These are phyloP conservation scores for Puccinia novopanici DNA, from an alignment of 1,284 basidiomycete genomes.

Conservation along the genomic window DNA sequence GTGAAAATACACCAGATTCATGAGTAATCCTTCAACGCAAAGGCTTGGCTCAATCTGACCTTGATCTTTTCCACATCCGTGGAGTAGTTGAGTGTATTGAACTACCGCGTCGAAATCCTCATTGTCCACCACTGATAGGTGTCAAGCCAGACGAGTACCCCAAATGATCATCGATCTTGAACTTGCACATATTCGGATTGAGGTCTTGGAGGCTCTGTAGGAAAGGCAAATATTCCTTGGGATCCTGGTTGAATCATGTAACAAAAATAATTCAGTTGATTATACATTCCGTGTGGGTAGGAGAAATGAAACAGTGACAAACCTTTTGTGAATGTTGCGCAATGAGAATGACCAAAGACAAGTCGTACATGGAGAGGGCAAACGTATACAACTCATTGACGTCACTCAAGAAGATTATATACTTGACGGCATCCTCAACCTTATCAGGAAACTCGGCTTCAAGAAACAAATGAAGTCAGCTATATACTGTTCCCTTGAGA, in stretches of 20 bases:
- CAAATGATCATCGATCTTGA: constrained; percentile 93
- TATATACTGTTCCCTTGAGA: constrained; percentile 69
- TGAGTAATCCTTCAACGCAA: neutral
- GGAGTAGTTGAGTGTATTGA: constrained; percentile 72
- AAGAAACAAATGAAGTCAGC: too few species aligned
- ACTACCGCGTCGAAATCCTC: constrained; percentile 81
- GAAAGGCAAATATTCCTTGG: too few species aligned
- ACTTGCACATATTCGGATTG: constrained; percentile 79
- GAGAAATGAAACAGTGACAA: constrained; percentile 45
- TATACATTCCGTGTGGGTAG: too few species aligned
- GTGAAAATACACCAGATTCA: constrained; percentile 5
- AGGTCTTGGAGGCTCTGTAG: too few species aligned
- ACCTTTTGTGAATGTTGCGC: constrained; percentile 97
- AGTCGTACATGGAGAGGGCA: too few species aligned
- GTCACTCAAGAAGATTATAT: constrained; percentile 96
- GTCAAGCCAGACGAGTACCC: constrained; percentile 74
- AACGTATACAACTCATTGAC: constrained; percentile 86
- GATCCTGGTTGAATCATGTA: constrained; percentile 71
- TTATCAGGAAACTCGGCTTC: too few species aligned
- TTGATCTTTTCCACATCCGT: constrained; percentile 66
- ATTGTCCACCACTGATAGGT: constrained; percentile 72
- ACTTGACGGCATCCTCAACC: constrained; percentile 94
- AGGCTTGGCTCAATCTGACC: constrained; percentile 60
- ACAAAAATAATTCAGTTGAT: too few species aligned
- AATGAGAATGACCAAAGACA: constrained; percentile 89